Conservation (phyloP, 108 stramenopile genomes). For the Cyclotella distinguenda region DNA sequence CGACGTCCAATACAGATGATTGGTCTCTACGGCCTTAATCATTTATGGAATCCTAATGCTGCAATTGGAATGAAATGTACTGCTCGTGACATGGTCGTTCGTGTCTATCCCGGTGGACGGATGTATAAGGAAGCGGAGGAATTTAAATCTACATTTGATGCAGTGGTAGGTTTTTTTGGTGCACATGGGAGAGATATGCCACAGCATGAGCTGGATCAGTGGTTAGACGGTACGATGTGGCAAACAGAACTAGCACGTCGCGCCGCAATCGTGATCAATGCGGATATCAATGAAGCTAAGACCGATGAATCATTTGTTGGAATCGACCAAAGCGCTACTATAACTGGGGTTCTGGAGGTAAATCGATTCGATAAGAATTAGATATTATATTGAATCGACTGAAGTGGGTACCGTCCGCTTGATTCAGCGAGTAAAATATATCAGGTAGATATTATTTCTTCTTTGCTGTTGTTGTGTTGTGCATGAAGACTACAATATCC, state of each 20-base stretch:
- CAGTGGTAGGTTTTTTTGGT: constrained; percentile 81
- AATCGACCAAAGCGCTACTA: no score
- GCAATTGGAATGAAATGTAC: constrained; percentile 69
- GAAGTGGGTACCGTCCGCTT: no score
- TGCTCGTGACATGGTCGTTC: constrained; percentile 57
- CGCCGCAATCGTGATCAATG: constrained; percentile 11
- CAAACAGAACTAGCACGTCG: constrained; percentile 37
- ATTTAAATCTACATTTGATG: constrained; percentile 65
- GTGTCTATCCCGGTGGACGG: constrained; percentile 62
- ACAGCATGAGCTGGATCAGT: constrained; percentile 41
- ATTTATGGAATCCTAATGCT: constrained; percentile 78
- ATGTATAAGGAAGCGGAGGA: constrained; percentile 59
- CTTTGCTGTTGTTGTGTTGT: constrained; percentile 78
- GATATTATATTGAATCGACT: no score
- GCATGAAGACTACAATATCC: constrained; percentile 90
- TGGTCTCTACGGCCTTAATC: constrained; percentile 70
- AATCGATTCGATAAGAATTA: no score
- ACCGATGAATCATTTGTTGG: neutral
- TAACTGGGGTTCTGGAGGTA: no score
- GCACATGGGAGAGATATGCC: constrained; percentile 64
- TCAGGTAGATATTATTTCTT: constrained; percentile 63
- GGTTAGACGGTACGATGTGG: constrained; percentile 49
- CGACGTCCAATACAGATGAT: constrained; percentile 80
- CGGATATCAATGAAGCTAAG: constrained; percentile 8
- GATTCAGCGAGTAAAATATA: neutral